Conservation (phyloP, 345 rosid genomes). For the Erucastrum elatum region DNA sequence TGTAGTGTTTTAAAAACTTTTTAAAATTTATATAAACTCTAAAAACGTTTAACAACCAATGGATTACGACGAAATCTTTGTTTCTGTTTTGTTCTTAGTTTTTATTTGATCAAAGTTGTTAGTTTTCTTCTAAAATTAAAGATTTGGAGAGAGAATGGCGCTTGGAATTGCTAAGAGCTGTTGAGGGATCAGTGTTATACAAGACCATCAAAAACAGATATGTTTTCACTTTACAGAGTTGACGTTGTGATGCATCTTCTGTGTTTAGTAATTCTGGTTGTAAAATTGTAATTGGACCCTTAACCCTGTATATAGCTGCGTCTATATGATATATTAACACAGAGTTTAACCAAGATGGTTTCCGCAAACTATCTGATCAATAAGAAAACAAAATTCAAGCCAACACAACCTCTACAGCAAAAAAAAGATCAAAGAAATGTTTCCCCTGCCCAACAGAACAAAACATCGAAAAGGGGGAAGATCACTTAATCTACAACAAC, state of each 20-base stretch:
- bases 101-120: too few species aligned
- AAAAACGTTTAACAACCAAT: too few species aligned
- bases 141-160: too few species aligned
- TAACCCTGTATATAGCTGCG: not conserved
- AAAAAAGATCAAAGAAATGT: not conserved
- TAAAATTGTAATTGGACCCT: too few species aligned
- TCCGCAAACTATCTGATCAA: not conserved
- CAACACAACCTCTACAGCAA: not conserved
- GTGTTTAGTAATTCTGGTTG: not conserved
- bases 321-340: not conserved
- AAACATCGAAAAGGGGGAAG: not conserved
- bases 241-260: constrained; percentile 15
- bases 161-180: too few species aligned
- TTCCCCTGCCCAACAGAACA: not conserved
- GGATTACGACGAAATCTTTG: too few species aligned
- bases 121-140: too few species aligned
- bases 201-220: constrained; percentile 6
- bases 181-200: constrained; percentile 16
- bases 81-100: too few species aligned
- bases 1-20: too few species aligned
- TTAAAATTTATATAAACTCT: too few species aligned
- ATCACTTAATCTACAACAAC: not conserved
- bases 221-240: constrained; percentile 52
- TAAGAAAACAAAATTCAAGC: not conserved
- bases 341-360: too few species aligned